Evolutionary conservation across 176 grass and related monocot genomes (phyloP).

Genomic region (Secale cereale): DNA sequence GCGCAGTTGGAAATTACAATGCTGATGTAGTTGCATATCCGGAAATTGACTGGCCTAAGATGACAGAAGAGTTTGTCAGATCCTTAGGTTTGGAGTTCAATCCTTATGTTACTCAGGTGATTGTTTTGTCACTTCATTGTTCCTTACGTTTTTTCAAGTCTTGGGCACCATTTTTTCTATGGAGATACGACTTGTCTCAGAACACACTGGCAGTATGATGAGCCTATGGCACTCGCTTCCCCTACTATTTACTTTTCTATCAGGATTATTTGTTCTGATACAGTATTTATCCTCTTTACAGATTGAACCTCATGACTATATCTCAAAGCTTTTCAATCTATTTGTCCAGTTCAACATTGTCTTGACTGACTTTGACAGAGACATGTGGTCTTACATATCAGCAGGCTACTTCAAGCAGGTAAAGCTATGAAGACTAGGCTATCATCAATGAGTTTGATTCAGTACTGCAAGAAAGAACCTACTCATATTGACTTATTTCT

Average conservation of each 20-base stretch:
- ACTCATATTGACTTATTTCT: neutral
- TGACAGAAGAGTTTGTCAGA: constrained; percentile 77
- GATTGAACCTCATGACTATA: constrained; percentile 98
- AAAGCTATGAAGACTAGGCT: neutral
- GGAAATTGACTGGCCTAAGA: constrained; percentile 72
- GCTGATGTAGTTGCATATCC: constrained; percentile 88
- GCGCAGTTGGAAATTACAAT: constrained; percentile 98
- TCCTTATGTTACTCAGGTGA: constrained; percentile 91
- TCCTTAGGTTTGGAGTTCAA: constrained; percentile 89
- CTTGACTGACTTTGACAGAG: constrained; percentile 83
- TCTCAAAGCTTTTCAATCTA: constrained; percentile 86
- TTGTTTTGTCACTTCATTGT: neutral
- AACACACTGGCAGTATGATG: neutral
- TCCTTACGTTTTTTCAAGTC: neutral
- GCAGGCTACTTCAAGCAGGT: constrained; percentile 98
- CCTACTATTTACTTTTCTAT: neutral
- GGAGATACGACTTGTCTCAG: neutral
- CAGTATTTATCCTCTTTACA: constrained; percentile 35
- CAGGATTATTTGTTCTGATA: constrained; percentile 21
- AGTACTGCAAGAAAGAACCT: neutral
- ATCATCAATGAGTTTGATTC: neutral
- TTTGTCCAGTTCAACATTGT: constrained; percentile 91
- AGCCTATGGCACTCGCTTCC: neutral
- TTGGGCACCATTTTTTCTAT: neutral
- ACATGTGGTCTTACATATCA: constrained; percentile 96